phyloP scores from a whole-genome alignment of 495 filamentous ascomycete genomes.

The Daldinia concentrica region DNA sequence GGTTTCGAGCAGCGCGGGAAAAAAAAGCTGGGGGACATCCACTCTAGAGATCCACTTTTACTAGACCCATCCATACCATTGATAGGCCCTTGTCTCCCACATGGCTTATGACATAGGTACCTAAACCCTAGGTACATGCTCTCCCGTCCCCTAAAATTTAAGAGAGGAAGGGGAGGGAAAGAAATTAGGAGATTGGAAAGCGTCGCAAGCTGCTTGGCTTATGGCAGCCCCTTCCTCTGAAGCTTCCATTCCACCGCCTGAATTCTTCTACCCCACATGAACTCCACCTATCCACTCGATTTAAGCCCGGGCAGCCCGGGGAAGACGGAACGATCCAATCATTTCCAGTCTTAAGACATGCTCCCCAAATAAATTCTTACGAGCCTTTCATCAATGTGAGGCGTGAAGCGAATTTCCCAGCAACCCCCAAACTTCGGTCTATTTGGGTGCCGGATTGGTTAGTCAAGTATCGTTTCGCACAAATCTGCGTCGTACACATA shows the following conservation, averaged over 20 bases:
- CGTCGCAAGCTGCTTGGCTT: constrained; percentile 22
- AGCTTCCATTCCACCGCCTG: constrained; percentile 44
- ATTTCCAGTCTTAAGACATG: constrained; percentile 10
- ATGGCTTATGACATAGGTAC: background rate
- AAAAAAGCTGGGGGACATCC: constrained; percentile 3
- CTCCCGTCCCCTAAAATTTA: constrained; percentile 3
- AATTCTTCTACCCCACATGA: constrained; percentile 40
- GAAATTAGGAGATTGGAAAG: constrained; percentile 10
- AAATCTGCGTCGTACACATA: constrained; percentile 9
- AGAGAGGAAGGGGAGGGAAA: background rate
- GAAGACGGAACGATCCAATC: constrained; percentile 38
- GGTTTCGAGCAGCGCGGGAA: background rate
- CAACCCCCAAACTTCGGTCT: constrained; percentile 31
- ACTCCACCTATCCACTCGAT: constrained; percentile 17
- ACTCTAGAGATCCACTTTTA: background rate
- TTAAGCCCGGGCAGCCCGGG: constrained; percentile 30
- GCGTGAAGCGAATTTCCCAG: constrained; percentile 28
- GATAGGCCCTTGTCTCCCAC: constrained; percentile 18
- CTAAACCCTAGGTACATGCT: background rate
- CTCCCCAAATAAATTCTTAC: constrained; percentile 30
- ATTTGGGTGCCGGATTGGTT: constrained; percentile 24
- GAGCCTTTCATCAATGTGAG: constrained; percentile 37
- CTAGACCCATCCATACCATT: constrained; percentile 11
- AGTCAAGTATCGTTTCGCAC: constrained; percentile 36
- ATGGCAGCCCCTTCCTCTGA: constrained; percentile 10